These are phyloP conservation scores for Cornus controversa DNA, from an alignment of 148 eudicot species.

Conservation along the genomic window DNA sequence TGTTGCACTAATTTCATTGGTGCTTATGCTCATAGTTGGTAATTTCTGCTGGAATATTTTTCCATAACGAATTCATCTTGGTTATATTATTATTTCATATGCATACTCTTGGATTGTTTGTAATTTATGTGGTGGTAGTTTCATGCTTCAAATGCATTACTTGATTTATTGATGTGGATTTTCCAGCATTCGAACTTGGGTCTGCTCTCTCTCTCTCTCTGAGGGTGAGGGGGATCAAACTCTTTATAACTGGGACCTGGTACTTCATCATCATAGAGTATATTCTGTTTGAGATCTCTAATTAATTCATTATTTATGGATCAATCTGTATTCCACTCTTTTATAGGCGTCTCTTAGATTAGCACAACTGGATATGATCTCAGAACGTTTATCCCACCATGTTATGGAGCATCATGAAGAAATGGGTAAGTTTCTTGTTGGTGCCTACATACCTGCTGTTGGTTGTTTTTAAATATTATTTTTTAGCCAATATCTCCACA, in stretches of 20 bases:
- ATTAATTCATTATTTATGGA: slow-evolving; percentile 13
- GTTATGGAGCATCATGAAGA: slow-evolving; percentile 95
- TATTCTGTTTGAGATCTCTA: neutral
- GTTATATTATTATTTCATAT: neutral
- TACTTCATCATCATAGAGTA: neutral
- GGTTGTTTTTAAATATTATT: neutral
- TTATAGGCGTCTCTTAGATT: slow-evolving; percentile 82
- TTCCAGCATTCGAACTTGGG: neutral
- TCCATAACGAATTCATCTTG: neutral
- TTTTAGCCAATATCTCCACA: neutral
- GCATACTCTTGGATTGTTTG: neutral
- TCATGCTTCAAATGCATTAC: neutral
- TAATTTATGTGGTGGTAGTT: neutral
- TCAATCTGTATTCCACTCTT: slow-evolving; percentile 29
- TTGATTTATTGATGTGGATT: neutral
- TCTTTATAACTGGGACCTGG: neutral
- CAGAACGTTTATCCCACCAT: slow-evolving; percentile 76
- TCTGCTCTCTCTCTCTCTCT: neutral
- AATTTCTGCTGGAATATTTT: neutral
- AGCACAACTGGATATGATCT: slow-evolving; percentile 76
- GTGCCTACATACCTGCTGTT: neutral
- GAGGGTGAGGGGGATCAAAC: neutral
- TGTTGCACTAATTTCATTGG: neutral
- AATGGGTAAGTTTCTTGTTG: slow-evolving; percentile 66
- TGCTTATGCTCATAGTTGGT: neutral